These are phyloP conservation scores for Linanthus parryae DNA, from an alignment of 148 eudicot genomes.

Conservation along the genomic window DNA sequence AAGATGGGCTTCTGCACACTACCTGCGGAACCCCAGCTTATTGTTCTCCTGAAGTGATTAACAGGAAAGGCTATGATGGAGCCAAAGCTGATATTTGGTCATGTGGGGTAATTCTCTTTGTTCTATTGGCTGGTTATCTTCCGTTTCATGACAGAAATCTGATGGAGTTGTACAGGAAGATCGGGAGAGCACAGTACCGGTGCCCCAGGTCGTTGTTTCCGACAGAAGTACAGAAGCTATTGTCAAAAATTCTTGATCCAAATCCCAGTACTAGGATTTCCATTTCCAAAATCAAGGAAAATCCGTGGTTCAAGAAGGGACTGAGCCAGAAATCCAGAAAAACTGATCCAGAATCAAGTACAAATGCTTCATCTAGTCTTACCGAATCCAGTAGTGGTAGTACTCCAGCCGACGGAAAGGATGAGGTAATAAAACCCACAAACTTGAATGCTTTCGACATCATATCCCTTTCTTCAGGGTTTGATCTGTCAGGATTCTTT, in stretches of 20 bases:
- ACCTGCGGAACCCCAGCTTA: slow-evolving; percentile 87
- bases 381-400: slow-evolving; percentile 23
- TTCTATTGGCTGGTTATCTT: slow-evolving; percentile 73
- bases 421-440: slow-evolving; percentile 30
- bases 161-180: slow-evolving; percentile 82
- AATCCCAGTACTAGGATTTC: slow-evolving; percentile 60
- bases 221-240: slow-evolving; percentile 38
- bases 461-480: slow-evolving; percentile 66
- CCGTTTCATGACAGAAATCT: slow-evolving; percentile 82
- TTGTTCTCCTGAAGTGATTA: slow-evolving; percentile 76
- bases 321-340: slow-evolving; percentile 19
- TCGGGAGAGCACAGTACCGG: slow-evolving; percentile 54
- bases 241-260: slow-evolving; percentile 55
- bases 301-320: slow-evolving; percentile 48
- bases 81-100: slow-evolving; percentile 81
- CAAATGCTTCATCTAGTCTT: slow-evolving; percentile 8
- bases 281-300: slow-evolving; percentile 51
- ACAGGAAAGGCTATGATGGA: slow-evolving; percentile 75
- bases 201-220: slow-evolving; percentile 59
- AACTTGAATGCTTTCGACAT: slow-evolving; percentile 76
- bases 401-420: no score
- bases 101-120: slow-evolving; percentile 77
- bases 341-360: slow-evolving; percentile 12
- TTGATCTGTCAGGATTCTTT: slow-evolving; percentile 59
- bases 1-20: slow-evolving; percentile 78